These are phyloP conservation scores for Eutypa lata DNA, from an alignment of 2,329 filamentous ascomycete species.

Conservation along the genomic window DNA sequence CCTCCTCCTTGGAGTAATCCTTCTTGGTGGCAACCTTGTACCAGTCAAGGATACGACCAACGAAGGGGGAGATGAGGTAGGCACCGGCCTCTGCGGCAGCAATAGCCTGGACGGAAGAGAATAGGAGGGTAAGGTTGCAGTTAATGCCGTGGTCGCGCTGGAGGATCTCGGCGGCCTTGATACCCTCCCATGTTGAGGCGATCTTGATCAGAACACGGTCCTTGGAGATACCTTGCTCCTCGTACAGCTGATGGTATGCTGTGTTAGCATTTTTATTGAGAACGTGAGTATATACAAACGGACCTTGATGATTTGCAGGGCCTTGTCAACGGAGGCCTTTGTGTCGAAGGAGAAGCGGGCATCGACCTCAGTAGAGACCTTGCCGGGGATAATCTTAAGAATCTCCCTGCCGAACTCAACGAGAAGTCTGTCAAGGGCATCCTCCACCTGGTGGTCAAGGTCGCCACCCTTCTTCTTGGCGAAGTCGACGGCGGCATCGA, in stretches of 20 bases:
- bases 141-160: conserved; percentile 96
- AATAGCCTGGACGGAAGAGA: conserved; percentile 92
- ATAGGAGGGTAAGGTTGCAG: conserved; percentile 98
- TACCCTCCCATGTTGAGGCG: conserved; percentile 98
- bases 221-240: conserved; percentile 86
- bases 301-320: conserved; percentile 94
- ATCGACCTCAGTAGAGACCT: conserved; percentile 98
- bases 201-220: conserved; percentile 98
- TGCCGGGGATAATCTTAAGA: conserved; percentile 92
- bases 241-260: conserved; percentile 70
- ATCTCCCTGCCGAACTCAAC: conserved; percentile 99
- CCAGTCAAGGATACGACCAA: conserved; percentile 99
- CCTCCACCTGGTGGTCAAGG: conserved; percentile 81
- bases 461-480: conserved; percentile 72
- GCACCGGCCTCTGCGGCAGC: conserved; percentile 91
- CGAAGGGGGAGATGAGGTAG: conserved; percentile 98
- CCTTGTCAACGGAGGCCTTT: conserved; percentile 89
- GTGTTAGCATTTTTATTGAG: conserved; percentile 6
- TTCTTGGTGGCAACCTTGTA: conserved; percentile 96
- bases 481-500: conserved; percentile 79
- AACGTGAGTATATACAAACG: conserved; percentile 28
- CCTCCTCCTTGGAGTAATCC: conserved; percentile 84
- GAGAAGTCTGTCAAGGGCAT: conserved; percentile 86
- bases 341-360: conserved; percentile 94
- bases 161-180: conserved; percentile 96